phyloP scores from a whole-genome alignment of 2,329 filamentous ascomycete genomes.

The Fusarium brachygibbosum region DNA sequence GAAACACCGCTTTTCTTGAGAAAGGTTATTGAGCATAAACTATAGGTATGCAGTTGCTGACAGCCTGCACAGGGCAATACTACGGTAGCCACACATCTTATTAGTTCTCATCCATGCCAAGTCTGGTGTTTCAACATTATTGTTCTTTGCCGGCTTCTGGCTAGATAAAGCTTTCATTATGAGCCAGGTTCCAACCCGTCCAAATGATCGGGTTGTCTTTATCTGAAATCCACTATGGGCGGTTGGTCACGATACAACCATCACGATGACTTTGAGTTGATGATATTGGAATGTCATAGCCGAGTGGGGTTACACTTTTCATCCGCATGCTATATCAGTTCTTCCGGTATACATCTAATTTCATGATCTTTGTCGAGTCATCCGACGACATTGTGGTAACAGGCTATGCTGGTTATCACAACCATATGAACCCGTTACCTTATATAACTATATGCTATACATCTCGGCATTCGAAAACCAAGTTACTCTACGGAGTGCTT shows the following conservation, averaged over 20 bases:
- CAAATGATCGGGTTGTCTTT: not conserved
- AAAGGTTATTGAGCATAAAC: slow-evolving; percentile 2
- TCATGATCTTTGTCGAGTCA: not conserved
- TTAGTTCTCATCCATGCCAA: slow-evolving; percentile 40
- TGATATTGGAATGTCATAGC: slow-evolving; percentile 8
- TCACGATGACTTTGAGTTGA: slow-evolving; percentile 2
- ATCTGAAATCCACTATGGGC: slow-evolving; percentile 12
- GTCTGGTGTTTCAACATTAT: slow-evolving; percentile 39
- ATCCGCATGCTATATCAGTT: not conserved
- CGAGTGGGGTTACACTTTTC: slow-evolving; percentile 7
- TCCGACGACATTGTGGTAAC: not conserved
- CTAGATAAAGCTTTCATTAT: slow-evolving; percentile 16
- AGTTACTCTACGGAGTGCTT: not conserved
- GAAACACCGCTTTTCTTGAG: not conserved
- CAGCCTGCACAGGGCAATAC: slow-evolving; percentile 1
- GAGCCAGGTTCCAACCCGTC: not conserved
- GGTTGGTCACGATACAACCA: slow-evolving; percentile 12
- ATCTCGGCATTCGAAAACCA: not conserved
- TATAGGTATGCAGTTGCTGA: slow-evolving; percentile 12
- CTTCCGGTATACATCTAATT: not conserved
- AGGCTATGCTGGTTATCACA: not conserved
- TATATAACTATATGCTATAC: not conserved
- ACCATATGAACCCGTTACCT: not conserved
- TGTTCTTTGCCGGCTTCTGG: slow-evolving; percentile 17
- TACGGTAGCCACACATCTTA: slow-evolving; percentile 18